Percentiles rank a stretch among this genome's conserved stretches.
These are phyloP conservation scores for Taxillus chinensis DNA, from an alignment of 164 flowering plant species.

Conservation along the genomic window DNA sequence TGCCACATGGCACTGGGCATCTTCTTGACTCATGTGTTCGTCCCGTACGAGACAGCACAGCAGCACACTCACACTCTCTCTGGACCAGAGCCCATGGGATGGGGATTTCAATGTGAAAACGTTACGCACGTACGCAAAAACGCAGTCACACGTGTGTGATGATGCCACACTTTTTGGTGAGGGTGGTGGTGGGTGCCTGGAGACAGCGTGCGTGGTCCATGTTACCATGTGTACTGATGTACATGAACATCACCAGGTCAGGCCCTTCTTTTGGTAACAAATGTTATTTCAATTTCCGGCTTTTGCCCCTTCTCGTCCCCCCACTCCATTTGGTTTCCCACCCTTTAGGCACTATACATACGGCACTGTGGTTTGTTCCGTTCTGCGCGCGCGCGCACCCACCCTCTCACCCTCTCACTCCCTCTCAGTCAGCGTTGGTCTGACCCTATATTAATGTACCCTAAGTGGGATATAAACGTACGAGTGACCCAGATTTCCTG, in stretches of 20 bases:
- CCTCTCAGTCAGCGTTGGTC: too few species aligned
- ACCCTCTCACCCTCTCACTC: too few species aligned
- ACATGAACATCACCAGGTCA: not conserved
- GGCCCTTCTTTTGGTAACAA: not conserved
- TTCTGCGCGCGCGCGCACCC: too few species aligned
- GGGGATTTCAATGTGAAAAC: too few species aligned
- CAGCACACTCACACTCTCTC: not conserved
- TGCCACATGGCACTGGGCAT: not conserved
- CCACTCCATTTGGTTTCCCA: not conserved
- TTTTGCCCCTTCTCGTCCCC: not conserved
- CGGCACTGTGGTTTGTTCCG: too few species aligned
- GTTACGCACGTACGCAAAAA: constrained; percentile 11
- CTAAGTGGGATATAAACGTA: too few species aligned
- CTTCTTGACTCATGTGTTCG: constrained; percentile 17
- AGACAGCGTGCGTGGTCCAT: not conserved
- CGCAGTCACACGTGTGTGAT: not conserved
- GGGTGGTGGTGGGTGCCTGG: too few species aligned
- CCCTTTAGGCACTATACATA: too few species aligned
- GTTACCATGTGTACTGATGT: not conserved
- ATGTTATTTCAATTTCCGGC: not conserved
- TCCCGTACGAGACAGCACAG: constrained; percentile 20
- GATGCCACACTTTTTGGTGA: too few species aligned
- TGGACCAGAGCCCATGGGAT: too few species aligned
- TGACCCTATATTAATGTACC: too few species aligned
- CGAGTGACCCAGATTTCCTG: too few species aligned